Evolutionary conservation across 1,139 yeast species (phyloP), one percentile per base, ranked within the genome.

Genomic region (Suhomyces choctaworum): DNA sequence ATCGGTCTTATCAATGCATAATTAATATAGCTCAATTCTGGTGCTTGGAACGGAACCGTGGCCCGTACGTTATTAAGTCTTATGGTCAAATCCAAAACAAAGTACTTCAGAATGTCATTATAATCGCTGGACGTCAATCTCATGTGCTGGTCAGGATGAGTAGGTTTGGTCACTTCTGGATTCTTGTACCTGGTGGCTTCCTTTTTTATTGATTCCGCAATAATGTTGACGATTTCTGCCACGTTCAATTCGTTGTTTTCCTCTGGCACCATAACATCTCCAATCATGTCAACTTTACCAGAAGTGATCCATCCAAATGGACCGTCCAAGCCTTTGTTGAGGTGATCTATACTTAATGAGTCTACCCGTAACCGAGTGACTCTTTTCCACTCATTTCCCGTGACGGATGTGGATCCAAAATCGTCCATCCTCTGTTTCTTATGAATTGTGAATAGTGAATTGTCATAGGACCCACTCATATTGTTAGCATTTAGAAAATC

Each of bases 301-400:
- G 76, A 74, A 7, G 88, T 81, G 38, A 92, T 90, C 98, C 98
- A 92, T 2, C 97, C 97, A 60, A 92, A 87, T 5, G 97, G 96
- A 0, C 98, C 98, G 36, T 82, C 82, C 34, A 87, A 73, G 0
- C 97, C 97, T 1, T 86, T 76, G 54, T 92, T 92, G 44, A 92
- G 65, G 60, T 92, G 98, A 49, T 90, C 96, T 26, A 92, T 76
- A 51, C 80, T 82, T 34, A 92, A 76, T 12, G 88, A 80, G 54
- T 92, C 97, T 27, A 90, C 83, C 39, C 97, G 66, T 43, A 87
- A 70, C 29, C 96, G 70, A 4, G 95, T 89, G 16, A 86, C 78
- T 40, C 83, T 70, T 46, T 76, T 75, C 78, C 85, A 78, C 21
- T 73, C 63, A 21, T 38, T 41, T 4, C 19, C 23, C 4, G 16